phyloP scores from a whole-genome alignment of 2,329 filamentous ascomycete genomes.

The Chaetomium globosum region DNA sequence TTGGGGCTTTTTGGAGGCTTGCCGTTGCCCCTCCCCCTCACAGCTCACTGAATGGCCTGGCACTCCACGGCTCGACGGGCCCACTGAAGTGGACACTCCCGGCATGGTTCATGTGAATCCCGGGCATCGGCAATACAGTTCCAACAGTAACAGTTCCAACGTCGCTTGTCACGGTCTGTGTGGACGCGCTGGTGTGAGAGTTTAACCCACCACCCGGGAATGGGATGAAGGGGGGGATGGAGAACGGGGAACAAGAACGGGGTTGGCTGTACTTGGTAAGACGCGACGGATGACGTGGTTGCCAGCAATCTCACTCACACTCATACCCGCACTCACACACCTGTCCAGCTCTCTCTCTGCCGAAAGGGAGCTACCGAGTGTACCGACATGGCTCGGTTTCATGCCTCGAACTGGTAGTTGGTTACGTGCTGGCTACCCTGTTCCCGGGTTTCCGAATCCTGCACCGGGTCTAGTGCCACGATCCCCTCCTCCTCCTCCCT shows the following conservation, averaged over 20 bases:
- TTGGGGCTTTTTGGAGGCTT: background rate
- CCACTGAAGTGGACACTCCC: slow-evolving; percentile 20
- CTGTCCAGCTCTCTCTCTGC: background rate
- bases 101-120: slow-evolving; percentile 10
- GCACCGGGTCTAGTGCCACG: background rate
- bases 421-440: background rate
- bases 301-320: too few relatives aligned
- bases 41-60: slow-evolving; percentile 9
- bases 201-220: background rate
- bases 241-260: slow-evolving; percentile 2
- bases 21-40: slow-evolving; percentile 29
- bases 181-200: too few relatives aligned
- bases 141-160: slow-evolving; percentile 27
- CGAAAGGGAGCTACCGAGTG: background rate
- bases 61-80: slow-evolving; percentile 21
- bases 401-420: background rate
- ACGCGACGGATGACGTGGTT: slow-evolving; percentile 19
- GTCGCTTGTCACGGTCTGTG: background rate
- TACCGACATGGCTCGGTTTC: background rate
- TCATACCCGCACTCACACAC: too few relatives aligned
- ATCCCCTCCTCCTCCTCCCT: background rate
- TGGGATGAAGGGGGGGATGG: too few relatives aligned
- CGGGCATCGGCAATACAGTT: slow-evolving; percentile 32
- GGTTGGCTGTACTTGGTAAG: background rate
- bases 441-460: slow-evolving; percentile 5